Percentiles rank a stretch among this genome's conserved stretches.
These are phyloP conservation scores for Luffa aegyptiaca DNA, from an alignment of 306 rosid species.

Conservation along the genomic window DNA sequence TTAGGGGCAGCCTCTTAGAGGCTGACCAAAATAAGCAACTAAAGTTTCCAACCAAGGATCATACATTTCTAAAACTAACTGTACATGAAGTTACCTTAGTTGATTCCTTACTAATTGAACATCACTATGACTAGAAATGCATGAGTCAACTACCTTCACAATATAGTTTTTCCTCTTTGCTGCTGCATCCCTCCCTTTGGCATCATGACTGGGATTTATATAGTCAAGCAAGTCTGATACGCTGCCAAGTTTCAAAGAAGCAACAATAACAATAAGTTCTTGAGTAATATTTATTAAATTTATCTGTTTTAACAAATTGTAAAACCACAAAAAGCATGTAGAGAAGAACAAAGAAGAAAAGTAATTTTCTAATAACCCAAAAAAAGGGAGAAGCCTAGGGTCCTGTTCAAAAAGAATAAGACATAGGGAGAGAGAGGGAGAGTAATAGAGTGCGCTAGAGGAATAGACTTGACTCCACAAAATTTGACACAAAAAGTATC, in stretches of 20 bases:
- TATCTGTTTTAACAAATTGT: background rate
- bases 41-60: background rate
- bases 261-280: background rate
- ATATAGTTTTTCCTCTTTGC: conserved; percentile 65
- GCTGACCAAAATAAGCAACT: background rate
- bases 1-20: background rate
- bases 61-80: background rate
- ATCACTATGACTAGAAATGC: background rate
- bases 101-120: background rate
- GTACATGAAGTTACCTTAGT: background rate
- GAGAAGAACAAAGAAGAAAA: background rate
- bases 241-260: conserved; percentile 33
- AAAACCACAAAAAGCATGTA: background rate
- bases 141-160: conserved; percentile 34
- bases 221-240: conserved; percentile 98
- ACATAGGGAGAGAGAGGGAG: background rate
- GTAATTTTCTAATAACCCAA: background rate
- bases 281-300: background rate
- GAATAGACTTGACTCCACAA: background rate
- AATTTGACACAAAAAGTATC: background rate
- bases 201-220: conserved; percentile 70
- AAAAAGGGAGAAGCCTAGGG: background rate
- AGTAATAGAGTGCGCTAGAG: background rate
- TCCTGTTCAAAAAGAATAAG: too few species aligned
- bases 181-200: conserved; percentile 61